phyloP scores from a whole-genome alignment of 169 alveolate species.

The Plasmodium adleri region DNA sequence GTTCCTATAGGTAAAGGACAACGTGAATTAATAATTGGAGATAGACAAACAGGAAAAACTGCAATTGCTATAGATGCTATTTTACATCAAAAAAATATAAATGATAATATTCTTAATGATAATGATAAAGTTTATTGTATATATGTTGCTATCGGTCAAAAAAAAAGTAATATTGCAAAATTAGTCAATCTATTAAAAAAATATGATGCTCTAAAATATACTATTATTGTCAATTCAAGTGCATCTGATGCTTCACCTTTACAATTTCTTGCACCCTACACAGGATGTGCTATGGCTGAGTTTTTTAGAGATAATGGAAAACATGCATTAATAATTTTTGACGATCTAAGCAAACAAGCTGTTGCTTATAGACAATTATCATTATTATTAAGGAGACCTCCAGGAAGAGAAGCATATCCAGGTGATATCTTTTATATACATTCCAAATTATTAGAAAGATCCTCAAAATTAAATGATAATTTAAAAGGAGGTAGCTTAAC shows the following conservation, averaged over 20 bases:
- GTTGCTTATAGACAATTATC: conserved; percentile 98
- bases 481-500: conserved; percentile 97
- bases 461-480: conserved; percentile 95
- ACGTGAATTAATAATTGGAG: conserved; percentile 98
- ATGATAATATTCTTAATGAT: conserved; percentile 87
- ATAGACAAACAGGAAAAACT: conserved; percentile 99
- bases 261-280: conserved; percentile 97
- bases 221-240: conserved; percentile 98
- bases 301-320: conserved; percentile 97
- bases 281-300: conserved; percentile 99
- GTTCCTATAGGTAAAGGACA: conserved; percentile 99
- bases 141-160: conserved; percentile 99
- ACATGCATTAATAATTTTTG: conserved; percentile 97
- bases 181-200: conserved; percentile 91
- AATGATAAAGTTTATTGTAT: conserved; percentile 95
- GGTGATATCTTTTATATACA: conserved; percentile 98
- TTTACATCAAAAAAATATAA: conserved; percentile 92
- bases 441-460: conserved; percentile 96
- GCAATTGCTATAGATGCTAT: conserved; percentile 97
- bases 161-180: conserved; percentile 96
- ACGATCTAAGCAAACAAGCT: conserved; percentile 98
- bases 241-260: conserved; percentile 99
- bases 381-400: conserved; percentile 95
- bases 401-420: conserved; percentile 98
- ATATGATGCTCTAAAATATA: conserved; percentile 94